Percentiles rank a stretch among this genome's conserved stretches.
Evolutionary conservation across 805 yeast genomes (phyloP).

Genomic region (Pichia cephalocereana): DNA sequence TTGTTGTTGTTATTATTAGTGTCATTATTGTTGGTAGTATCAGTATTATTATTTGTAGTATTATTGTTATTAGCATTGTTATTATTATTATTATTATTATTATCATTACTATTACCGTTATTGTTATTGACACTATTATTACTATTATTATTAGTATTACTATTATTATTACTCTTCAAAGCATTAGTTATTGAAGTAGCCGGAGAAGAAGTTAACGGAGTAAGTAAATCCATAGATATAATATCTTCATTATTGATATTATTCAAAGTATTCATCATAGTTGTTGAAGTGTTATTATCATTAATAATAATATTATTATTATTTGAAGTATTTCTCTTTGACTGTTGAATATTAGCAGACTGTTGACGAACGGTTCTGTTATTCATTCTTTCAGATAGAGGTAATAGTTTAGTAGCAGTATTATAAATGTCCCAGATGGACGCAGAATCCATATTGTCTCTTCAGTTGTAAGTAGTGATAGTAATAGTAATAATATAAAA

Average conservation of each 20-base stretch:
- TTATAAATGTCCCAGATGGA: slow-evolving; percentile 30
- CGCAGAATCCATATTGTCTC: slow-evolving; percentile 1
- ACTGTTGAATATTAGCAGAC: slow-evolving; percentile 16
- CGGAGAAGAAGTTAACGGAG: slow-evolving; percentile 13
- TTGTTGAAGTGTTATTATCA: neutral
- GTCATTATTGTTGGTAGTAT: slow-evolving; percentile 5
- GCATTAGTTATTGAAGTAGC: neutral
- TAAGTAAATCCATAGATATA: slow-evolving; percentile 13
- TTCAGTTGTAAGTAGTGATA: too few relatives aligned
- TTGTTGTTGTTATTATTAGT: slow-evolving; percentile 11
- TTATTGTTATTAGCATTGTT: neutral
- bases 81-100: neutral
- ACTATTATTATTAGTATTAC: slow-evolving; percentile 1
- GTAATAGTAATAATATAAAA: too few relatives aligned
- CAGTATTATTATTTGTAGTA: neutral
- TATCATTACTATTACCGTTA: too few relatives aligned
- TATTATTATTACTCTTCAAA: neutral
- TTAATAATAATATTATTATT: neutral
- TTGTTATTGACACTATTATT: neutral
- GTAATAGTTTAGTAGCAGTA: slow-evolving; percentile 24
- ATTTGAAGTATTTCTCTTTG: neutral
- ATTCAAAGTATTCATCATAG: neutral
- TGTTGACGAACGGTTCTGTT: slow-evolving; percentile 23
- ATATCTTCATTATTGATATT: slow-evolving; percentile 10
- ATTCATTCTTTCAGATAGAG: slow-evolving; percentile 25